Conservation (phyloP, 2,329 filamentous ascomycete genomes). For the Zalaria obscura region DNA sequence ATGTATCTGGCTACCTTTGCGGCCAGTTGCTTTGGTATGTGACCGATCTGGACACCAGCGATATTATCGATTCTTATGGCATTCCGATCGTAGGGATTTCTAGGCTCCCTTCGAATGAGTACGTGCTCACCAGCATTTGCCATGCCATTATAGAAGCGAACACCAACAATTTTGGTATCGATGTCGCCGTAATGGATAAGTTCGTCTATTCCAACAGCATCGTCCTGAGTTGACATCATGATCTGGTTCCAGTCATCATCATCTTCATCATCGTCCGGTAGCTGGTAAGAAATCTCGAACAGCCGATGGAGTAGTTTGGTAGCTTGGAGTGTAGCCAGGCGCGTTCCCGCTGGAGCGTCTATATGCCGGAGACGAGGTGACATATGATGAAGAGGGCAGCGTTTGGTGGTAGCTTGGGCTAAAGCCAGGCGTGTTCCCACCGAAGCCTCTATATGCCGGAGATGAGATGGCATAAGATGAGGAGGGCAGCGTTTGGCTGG, state of each 20-base stretch:
- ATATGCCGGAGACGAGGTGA: no score
- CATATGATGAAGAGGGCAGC: no score
- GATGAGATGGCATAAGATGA: no score
- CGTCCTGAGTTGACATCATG: conserved; percentile 13
- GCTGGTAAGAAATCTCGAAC: no score
- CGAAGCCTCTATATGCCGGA: no score
- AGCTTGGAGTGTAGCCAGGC: no score
- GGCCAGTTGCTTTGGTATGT: conserved; percentile 54
- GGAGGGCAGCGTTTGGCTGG: no score
- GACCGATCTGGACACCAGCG: conserved; percentile 60
- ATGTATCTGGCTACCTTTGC: conserved; percentile 62
- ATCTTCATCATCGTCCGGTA: conserved; percentile 8
- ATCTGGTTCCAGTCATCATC: conserved; percentile 14
- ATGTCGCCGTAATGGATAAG: conserved; percentile 22
- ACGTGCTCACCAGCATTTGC: conserved; percentile 51
- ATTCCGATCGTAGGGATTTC: conserved; percentile 52
- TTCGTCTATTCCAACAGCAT: conserved; percentile 8
- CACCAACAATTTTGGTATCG: conserved; percentile 45
- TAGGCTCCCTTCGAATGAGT: conserved; percentile 48
- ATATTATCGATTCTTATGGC: conserved; percentile 71
- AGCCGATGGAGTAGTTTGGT: no score
- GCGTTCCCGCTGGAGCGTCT: no score
- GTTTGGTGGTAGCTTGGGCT: no score
- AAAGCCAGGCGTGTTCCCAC: no score
- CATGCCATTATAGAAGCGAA: conserved; percentile 46